Evolutionary conservation across 2,329 filamentous ascomycete species (phyloP).

Genomic region (Pezicula carpinea): DNA sequence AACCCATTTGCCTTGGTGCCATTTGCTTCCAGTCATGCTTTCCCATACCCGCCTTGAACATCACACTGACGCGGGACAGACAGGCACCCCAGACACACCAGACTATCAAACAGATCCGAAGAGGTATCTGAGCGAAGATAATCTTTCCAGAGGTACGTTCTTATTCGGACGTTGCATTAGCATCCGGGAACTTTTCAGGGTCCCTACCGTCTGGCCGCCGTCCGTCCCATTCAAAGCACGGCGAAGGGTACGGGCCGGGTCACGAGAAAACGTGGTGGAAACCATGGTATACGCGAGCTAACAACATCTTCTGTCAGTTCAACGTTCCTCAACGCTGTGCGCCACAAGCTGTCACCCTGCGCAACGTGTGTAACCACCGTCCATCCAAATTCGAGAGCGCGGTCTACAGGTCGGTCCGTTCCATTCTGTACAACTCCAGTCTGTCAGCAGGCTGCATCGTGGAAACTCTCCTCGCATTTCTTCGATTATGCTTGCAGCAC

Average conservation of each 20-base stretch:
- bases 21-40: too few relatives aligned
- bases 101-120: too few relatives aligned
- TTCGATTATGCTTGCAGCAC: slow-evolving; percentile 6
- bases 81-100: too few relatives aligned
- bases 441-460: slow-evolving; percentile 16
- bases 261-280: not conserved
- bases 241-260: not conserved
- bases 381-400: slow-evolving; percentile 10
- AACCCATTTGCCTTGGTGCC: not conserved
- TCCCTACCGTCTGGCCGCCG: too few relatives aligned
- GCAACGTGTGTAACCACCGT: slow-evolving; percentile 2
- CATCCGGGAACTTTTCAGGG: too few relatives aligned
- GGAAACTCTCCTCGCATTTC: slow-evolving; percentile 3
- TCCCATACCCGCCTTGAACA: too few relatives aligned
- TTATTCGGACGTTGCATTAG: too few relatives aligned
- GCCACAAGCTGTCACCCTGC: slow-evolving; percentile 14
- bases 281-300: not conserved
- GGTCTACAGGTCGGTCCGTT: slow-evolving; percentile 13
- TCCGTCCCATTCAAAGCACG: too few relatives aligned
- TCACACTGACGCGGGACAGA: too few relatives aligned
- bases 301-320: not conserved
- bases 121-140: too few relatives aligned
- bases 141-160: too few relatives aligned
- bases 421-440: slow-evolving; percentile 14
- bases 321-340: not conserved